Conservation (phyloP, 164 flowering plant species). For the Vitis cinerea region DNA sequence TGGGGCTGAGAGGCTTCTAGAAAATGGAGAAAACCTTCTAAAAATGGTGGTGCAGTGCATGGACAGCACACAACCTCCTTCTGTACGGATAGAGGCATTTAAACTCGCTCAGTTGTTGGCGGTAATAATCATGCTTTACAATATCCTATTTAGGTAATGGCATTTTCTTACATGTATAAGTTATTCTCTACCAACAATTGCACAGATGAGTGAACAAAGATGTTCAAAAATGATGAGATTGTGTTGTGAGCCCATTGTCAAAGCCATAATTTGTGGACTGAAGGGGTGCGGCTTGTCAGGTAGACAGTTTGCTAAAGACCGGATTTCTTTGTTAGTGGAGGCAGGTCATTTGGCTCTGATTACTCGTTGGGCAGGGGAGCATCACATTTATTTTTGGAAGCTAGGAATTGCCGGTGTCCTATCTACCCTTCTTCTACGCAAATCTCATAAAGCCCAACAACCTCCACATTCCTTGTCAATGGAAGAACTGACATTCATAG, state of each 20-base stretch:
- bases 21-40: slow-evolving; percentile 43
- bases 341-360: slow-evolving; percentile 72
- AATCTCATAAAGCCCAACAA: slow-evolving; percentile 18
- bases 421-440: slow-evolving; percentile 50
- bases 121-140: slow-evolving; percentile 34
- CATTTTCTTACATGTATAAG: neutral
- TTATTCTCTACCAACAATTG: slow-evolving; percentile 13
- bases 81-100: slow-evolving; percentile 59
- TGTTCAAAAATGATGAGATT: slow-evolving; percentile 40
- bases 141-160: neutral
- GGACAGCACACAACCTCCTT: slow-evolving; percentile 44
- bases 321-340: slow-evolving; percentile 42
- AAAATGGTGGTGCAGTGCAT: slow-evolving; percentile 49
- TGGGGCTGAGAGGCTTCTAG: slow-evolving; percentile 67
- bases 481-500: slow-evolving; percentile 39
- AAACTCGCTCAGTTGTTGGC: slow-evolving; percentile 53
- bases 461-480: slow-evolving; percentile 19
- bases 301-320: slow-evolving; percentile 39
- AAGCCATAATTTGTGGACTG: slow-evolving; percentile 52
- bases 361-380: slow-evolving; percentile 73
- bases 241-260: slow-evolving; percentile 53
- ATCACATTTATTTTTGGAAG: slow-evolving; percentile 72
- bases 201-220: slow-evolving; percentile 42
- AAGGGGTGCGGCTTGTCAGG: slow-evolving; percentile 20
- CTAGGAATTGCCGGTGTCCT: slow-evolving; percentile 51